These are phyloP conservation scores for Micractinium sp. DNA, from an alignment of 139 green algal genomes.

Conservation along the genomic window DNA sequence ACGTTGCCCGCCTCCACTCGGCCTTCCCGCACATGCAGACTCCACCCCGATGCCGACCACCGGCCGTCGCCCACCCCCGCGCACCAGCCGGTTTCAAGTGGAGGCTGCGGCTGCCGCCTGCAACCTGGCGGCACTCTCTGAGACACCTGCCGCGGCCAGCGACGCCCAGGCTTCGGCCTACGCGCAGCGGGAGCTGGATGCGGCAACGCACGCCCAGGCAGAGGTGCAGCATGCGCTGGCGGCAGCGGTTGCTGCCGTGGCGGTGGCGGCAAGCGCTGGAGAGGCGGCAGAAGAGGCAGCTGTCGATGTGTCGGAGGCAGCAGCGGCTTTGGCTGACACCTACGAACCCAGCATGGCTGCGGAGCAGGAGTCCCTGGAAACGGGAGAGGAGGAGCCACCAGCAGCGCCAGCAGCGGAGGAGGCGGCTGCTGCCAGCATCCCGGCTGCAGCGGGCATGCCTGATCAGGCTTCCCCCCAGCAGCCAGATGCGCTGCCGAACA, in stretches of 20 bases:
- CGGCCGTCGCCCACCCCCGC: neutral
- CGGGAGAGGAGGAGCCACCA: neutral
- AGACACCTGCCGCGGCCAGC: neutral
- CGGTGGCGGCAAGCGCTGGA: neutral
- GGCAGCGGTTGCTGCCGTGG: neutral
- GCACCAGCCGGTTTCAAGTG: constrained; percentile 14
- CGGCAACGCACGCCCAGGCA: neutral
- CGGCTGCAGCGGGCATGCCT: neutral
- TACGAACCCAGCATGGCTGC: neutral
- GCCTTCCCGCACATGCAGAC: neutral
- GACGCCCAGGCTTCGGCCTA: no score
- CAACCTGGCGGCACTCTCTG: no score
- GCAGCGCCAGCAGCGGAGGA: neutral
- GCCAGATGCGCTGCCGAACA: neutral
- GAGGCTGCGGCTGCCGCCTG: constrained; percentile 7
- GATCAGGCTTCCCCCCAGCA: neutral
- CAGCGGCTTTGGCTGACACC: neutral
- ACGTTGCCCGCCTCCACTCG: neutral
- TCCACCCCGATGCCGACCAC: constrained; percentile 8
- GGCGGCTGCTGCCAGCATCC: neutral
- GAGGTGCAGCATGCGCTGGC: neutral
- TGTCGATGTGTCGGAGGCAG: neutral
- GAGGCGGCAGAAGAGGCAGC: neutral
- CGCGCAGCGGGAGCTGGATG: neutral
- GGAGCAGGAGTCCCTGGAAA: neutral